Base-by-base conservation (phyloP, 2,329 filamentous ascomycete species). In the Trichoderma hamatum region DNA sequence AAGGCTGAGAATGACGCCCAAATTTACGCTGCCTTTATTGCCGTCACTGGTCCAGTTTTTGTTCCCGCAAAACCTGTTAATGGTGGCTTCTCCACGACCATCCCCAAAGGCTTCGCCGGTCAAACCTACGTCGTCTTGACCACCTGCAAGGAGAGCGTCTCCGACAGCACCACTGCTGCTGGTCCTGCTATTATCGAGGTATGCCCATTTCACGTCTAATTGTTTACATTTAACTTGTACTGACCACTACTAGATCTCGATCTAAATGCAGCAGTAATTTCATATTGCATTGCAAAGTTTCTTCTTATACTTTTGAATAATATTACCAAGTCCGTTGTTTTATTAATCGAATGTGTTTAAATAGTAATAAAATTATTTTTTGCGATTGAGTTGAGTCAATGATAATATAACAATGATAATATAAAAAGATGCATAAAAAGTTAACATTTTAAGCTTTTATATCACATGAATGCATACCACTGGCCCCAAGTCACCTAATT, bases 21-120 rank as follows among this genome's bases (percentile, higher is more conserved):
- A 46, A 69, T 79, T 34, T 79, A 78, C 34, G 78, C 78, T 51
- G 78, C 78, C 14, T 80, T 80, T 69, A 78, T 78, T 39, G 75
- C 77, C 19, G 78, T 77, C 9, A 74, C 72, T 5, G 68, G 71
- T 1, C 74, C 72, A 11, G 72, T 71, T 0, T 74, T 75, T 24
- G 73, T 72, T 16, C 69, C 72, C 43, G 72, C 73, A 5, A 67
- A 21, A 11, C 61, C 67, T 24, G 72, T 75, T 4, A 70, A 74
- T 0, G 75, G 75, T 21, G 71, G 71, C 16, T 76, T 75, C 70
- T 59, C 71, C 3, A 72, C 73, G 19, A 62, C 70, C 55, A 71
- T 77, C 9, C 77, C 77, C 3, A 14, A 72, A n/a, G 77, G 74
- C 9, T 76, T 76, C 30, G 72, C 72, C n/a, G 80, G 80, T 19